Evolutionary conservation across 2,329 filamentous ascomycete species (phyloP), one percentile per base, ranked within the genome.

Genomic region (Pleoardoris graminearum): DNA sequence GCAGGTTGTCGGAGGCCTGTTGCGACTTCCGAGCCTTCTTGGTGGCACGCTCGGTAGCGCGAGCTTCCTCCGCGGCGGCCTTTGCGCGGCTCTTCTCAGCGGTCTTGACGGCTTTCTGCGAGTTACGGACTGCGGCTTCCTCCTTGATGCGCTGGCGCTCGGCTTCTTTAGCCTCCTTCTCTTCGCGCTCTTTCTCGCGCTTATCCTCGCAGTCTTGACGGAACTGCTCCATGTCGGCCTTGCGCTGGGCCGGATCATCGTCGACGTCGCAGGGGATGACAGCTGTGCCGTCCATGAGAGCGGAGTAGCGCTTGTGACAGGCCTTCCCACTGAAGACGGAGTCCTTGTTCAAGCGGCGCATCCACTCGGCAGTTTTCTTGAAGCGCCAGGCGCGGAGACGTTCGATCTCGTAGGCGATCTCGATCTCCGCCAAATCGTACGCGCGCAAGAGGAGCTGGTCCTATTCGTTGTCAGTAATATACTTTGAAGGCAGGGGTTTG

Each of bases 271-370:
- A 75, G 1, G 79, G 77, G 16, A 75, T 73, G 25, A 69, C 69
- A 2, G 78, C 79, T 7, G 67, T 77, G n/a, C 77, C 79, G 27
- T 72, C 59, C 17, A 71, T 58, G 14, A 80, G 61, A 12, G 66
- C 69, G 27, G 71, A 63, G 54, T 72, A 78, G 23, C 79, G 76
- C 49, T 76, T 66, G 17, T 71, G 65, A 63, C 78, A 80, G 19
- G 79, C 78, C 8, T 74, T 75, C 19, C 71, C 71, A 16, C 76
- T 76, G 71, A 79, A 81, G 48, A 78, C 72, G 33, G 73, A 58
- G 7, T 68, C 61, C 25, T 62, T 65, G 50, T 76, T 69, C 11
- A 73, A 53, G 17, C 65, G 72, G 39, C 75, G 74, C 61, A 79
- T 75, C 33, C 75, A 65, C 22, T 75, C 70, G n/a, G 76, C 67